Evolutionary conservation across 768 basidiomycete species (phyloP).

Genomic region (Porpolomopsis calyptriformis): DNA sequence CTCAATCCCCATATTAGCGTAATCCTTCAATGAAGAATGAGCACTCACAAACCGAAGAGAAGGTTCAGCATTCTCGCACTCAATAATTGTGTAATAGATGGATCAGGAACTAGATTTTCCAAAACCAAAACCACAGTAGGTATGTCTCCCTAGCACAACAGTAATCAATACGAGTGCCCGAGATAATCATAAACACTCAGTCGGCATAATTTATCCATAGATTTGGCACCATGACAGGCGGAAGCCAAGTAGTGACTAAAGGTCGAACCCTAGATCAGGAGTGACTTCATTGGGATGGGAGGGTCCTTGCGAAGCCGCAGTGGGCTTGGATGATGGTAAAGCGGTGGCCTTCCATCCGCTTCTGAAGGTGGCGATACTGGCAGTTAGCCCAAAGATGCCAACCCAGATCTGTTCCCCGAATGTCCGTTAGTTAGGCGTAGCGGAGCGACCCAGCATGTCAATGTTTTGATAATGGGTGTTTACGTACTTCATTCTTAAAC

Average conservation of each 20-base stretch:
- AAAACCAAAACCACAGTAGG: too few relatives aligned
- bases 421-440: not conserved
- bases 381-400: slow-evolving; percentile 33
- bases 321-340: slow-evolving; percentile 18
- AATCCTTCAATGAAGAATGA: too few relatives aligned
- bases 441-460: not conserved
- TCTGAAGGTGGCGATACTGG: slow-evolving; percentile 51
- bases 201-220: too few relatives aligned
- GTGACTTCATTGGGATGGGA: not conserved
- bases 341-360: slow-evolving; percentile 66
- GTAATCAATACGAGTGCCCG: too few relatives aligned
- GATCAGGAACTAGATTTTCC: too few relatives aligned
- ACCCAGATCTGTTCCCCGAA: slow-evolving; percentile 27
- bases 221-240: not conserved
- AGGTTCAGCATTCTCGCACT: too few relatives aligned
- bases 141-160: too few relatives aligned
- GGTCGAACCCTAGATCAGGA: not conserved
- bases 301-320: not conserved
- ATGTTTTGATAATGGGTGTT: not conserved
- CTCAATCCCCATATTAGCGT: too few relatives aligned
- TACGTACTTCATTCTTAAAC: slow-evolving; percentile 53
- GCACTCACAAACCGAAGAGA: too few relatives aligned
- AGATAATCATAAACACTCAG: too few relatives aligned
- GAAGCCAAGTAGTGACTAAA: not conserved
- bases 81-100: too few relatives aligned